Percentiles rank a stretch among this genome's conserved stretches.
Evolutionary conservation across 345 rosid species (phyloP).

Genomic region (Gossypium bickii): DNA sequence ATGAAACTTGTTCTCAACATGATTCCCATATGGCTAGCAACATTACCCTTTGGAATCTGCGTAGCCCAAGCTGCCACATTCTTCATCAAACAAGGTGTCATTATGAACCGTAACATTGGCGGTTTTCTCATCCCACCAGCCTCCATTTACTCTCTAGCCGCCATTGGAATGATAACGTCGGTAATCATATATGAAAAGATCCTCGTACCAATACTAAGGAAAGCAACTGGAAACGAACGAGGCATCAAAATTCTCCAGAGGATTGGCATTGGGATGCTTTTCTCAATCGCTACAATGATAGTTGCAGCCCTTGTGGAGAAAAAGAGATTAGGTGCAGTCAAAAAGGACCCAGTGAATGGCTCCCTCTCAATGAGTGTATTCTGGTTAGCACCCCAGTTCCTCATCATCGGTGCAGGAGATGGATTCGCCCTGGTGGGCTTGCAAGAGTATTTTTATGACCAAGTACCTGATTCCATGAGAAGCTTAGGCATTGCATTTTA

Average conservation of each 20-base stretch:
- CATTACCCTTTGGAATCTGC: conserved; percentile 71
- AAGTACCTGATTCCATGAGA: conserved; percentile 94
- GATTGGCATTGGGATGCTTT: conserved; percentile 81
- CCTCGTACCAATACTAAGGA: conserved; percentile 44
- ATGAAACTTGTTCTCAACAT: conserved; percentile 79
- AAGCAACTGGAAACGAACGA: conserved; percentile 52
- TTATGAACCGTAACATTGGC: conserved; percentile 39
- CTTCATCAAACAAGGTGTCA: conserved; percentile 81
- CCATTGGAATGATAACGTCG: conserved; percentile 55
- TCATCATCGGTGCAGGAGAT: conserved; percentile 70
- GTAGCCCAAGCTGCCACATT: conserved; percentile 76
- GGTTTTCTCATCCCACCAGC: conserved; percentile 58
- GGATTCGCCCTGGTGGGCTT: conserved; percentile 78
- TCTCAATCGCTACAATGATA: conserved; percentile 61
- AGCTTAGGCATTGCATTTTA: conserved; percentile 90
- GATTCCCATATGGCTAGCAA: conserved; percentile 80
- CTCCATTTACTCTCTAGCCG: conserved; percentile 42
- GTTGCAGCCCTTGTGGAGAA: conserved; percentile 74
- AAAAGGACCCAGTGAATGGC: conserved; percentile 33
- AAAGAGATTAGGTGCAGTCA: conserved; percentile 34
- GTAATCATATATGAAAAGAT: conserved; percentile 51
- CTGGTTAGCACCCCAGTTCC: conserved; percentile 85
- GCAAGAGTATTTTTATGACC: conserved; percentile 91
- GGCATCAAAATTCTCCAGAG: conserved; percentile 85
- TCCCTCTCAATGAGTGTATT: conserved; percentile 63